These are phyloP conservation scores for Whalleya microplaca DNA, from an alignment of 2,329 filamentous ascomycete species.

Conservation along the genomic window DNA sequence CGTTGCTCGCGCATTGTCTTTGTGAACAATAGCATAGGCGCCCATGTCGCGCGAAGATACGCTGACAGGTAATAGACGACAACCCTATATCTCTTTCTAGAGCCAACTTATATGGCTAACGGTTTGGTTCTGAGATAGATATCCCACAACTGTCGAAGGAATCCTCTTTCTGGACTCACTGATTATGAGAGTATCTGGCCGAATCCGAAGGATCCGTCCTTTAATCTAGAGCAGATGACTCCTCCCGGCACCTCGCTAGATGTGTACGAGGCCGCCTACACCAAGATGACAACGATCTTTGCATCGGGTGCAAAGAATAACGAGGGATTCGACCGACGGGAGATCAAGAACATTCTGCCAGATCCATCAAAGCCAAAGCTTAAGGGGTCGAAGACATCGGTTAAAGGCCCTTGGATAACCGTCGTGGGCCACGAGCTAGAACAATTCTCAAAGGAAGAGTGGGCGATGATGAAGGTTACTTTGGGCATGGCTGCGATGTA, in stretches of 20 bases:
- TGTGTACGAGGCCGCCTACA: conserved; percentile 34
- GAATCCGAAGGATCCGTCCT: conserved; percentile 31
- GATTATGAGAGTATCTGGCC: conserved; percentile 36
- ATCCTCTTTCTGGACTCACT: conserved; percentile 39
- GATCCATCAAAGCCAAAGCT: conserved; percentile 33
- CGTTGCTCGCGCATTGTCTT: conserved; percentile 28
- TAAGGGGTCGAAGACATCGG: conserved; percentile 26
- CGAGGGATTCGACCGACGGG: conserved; percentile 35
- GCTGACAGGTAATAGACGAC: conserved; percentile 25
- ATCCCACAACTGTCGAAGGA: conserved; percentile 31
- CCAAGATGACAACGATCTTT: conserved; percentile 33
- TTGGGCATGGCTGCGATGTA: conserved; percentile 34
- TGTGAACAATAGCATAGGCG: conserved; percentile 37
- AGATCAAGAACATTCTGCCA: conserved; percentile 31
- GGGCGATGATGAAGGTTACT: conserved; percentile 37
- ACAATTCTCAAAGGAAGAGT: conserved; percentile 35
- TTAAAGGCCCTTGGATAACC: conserved; percentile 32
- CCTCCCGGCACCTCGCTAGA: conserved; percentile 33
- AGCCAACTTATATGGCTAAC: conserved; percentile 4
- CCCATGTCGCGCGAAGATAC: conserved; percentile 37
- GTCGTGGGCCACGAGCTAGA: conserved; percentile 39
- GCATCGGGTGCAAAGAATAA: conserved; percentile 33
- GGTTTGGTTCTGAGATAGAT: conserved; percentile 7
- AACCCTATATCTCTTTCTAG: neutral
- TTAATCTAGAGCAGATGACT: conserved; percentile 27